Evolutionary conservation across 371 early-diverging fungal species (phyloP).

Genomic region (Syncephalis plumigaleata): DNA sequence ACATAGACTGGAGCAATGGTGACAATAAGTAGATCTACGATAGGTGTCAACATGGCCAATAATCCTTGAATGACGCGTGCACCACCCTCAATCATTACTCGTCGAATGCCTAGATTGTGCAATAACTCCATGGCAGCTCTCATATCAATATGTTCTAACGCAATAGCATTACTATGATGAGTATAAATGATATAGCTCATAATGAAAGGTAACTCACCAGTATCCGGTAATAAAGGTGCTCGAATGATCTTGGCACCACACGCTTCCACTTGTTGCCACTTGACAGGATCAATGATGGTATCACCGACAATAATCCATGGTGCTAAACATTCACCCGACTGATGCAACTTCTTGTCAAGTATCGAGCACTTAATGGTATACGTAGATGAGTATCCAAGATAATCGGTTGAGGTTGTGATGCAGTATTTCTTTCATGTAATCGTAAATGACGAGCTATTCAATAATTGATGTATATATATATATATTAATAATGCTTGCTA

Average conservation of each 20-base stretch:
- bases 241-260: no score
- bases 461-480: slow-evolving; percentile 1
- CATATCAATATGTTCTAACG: slow-evolving; percentile 6
- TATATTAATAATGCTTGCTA: not conserved
- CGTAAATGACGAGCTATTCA: slow-evolving; percentile 5
- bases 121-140: slow-evolving; percentile 11
- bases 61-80: slow-evolving; percentile 56
- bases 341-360: no score
- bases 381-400: slow-evolving; percentile 59
- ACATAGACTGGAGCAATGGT: slow-evolving; percentile 65
- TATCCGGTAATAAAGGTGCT: no score
- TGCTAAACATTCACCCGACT: no score
- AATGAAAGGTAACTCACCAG: no score
- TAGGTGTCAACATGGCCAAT: slow-evolving; percentile 13
- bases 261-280: no score
- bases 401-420: slow-evolving; percentile 56
- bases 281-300: no score
- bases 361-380: slow-evolving; percentile 22
- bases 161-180: not conserved
- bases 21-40: slow-evolving; percentile 40
- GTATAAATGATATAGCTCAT: no score
- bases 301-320: no score
- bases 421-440: slow-evolving; percentile 1
- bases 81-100: slow-evolving; percentile 91
- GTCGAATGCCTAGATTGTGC: slow-evolving; percentile 16